Base-by-base conservation (phyloP, 2,329 filamentous ascomycete species). In the Monilinia vaccinii-corymbosi region DNA sequence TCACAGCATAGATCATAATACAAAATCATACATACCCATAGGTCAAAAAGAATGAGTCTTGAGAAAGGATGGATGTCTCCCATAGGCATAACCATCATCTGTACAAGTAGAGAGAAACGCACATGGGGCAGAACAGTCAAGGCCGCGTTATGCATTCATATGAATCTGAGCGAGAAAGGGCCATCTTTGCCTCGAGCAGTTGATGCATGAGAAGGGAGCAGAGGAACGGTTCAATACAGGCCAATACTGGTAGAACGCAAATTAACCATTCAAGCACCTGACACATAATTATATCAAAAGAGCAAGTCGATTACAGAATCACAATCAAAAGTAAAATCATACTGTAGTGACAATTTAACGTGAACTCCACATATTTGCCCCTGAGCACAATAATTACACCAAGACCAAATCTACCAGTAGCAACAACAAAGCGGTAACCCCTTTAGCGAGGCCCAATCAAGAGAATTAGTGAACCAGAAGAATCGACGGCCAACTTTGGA, bases 391-490 rank as follows among this genome's bases (percentile, higher is more conserved):
- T 60, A 42, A 60, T 60, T 57, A 48, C 48, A 60, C 34, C 42
- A 55, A 60, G 58, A 60, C 58, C 56, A 36, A 56, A 40, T 60
- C 49, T 31, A 63, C 64, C 63, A 67, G 64, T 58, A 64, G 63
- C 47, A 51, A 68, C 66, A 68, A 68, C 45, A 47, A 63, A 67
- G 60, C 64, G 58, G 63, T 63, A 61, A 63, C 62, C 56, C 45
- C 55, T 45, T 63, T 66, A 63, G 66, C 67, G 66, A 69, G 65
- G 45, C 68, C 68, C 68, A 70, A 68, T 69, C 63, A 69, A 61
- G 40, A 21, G 44, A 60, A 38, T 51, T 18, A 28, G 45, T 48
- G 40, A 36, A 55, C 28, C 51, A 60, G 51, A 55, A 46, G 52
- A 42, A 46, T 56, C 52, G 47, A 60, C 57, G 57, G 46, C 55